Percentiles rank a stretch among this genome's conserved stretches.
These are phyloP conservation scores for Wickerhamomyces bovis DNA, from an alignment of 805 yeast genomes.

Conservation along the genomic window DNA sequence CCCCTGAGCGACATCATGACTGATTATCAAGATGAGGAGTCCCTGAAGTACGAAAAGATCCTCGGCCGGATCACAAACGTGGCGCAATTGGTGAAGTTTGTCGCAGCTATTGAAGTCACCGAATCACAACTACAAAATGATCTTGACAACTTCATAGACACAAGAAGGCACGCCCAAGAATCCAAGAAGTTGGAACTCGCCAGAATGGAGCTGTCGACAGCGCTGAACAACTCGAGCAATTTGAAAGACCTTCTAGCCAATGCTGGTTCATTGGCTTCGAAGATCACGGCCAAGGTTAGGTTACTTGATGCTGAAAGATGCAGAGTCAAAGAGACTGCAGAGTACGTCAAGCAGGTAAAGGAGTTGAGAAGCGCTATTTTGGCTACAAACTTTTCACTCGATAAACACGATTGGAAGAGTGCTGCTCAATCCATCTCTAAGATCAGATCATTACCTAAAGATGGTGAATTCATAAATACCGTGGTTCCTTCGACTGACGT, in stretches of 20 bases:
- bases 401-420: constrained; percentile 60
- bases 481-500: constrained; percentile 84
- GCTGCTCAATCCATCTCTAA: constrained; percentile 66
- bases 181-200: constrained; percentile 48
- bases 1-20: neutral
- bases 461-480: constrained; percentile 66
- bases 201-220: constrained; percentile 57
- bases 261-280: constrained; percentile 60
- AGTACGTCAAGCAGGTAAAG: constrained; percentile 61
- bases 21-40: constrained; percentile 3
- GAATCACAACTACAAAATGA: constrained; percentile 19
- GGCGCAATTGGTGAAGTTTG: constrained; percentile 21
- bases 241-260: constrained; percentile 47
- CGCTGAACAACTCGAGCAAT: constrained; percentile 50
- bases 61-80: constrained; percentile 18
- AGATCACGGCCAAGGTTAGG: constrained; percentile 64
- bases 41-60: constrained; percentile 15
- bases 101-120: constrained; percentile 19
- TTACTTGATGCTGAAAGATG: constrained; percentile 64
- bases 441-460: constrained; percentile 51
- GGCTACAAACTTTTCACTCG: constrained; percentile 64
- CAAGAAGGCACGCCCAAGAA: constrained; percentile 22
- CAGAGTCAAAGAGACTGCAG: constrained; percentile 54
- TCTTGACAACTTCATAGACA: constrained; percentile 20
- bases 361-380: constrained; percentile 59